Evolutionary conservation across 176 grass and related monocot species (phyloP), one percentile per base, ranked within the genome.

Genomic region (Chloris gayana): DNA sequence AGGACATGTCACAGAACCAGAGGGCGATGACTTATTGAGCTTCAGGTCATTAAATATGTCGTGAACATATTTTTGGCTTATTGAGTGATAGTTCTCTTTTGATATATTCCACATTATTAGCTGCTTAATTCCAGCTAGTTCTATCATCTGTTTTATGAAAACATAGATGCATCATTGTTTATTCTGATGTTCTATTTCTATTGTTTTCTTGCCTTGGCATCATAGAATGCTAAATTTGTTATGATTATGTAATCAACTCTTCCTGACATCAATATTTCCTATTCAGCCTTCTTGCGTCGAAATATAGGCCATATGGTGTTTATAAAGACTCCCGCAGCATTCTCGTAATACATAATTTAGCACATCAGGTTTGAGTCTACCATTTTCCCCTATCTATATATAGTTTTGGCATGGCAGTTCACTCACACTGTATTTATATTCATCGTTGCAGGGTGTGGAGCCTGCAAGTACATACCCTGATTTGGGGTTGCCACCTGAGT

Each of bases 301-400:
- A 98, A 83, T 95, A 98, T 88, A 88, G 95, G 74, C 92, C 92
- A 79, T 80, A 88, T 83, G 92, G 95, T 86, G 95, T 98, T 78
- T 98, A 95, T 72, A 95, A 82, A 87, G 92, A 98, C 67, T 85
- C 92, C 44, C 87, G 95, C 47, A 91, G 90, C 75, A 81, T 92
- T 79, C 87, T 95, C 79, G 90, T 98, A 54, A 95, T 98, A 93
- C 95, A 98, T 87, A 98, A 98, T 81, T 72, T 98, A 72, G 85
- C 90, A 72, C 95, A 98, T 90, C 95, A 98, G 95, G 92, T 98
- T 85, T 74, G 72, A 82, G 35, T 26, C 44, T 39, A 78, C 61
- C 61, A 79, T 31, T 76, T 83, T 62, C 27, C 9, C 9, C 35
- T 78, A 27, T 72, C 29, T 67, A 12, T 72, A 72, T 19, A 47